Conservation (phyloP, 163 green algal species). For the Scenedesmus sp. region DNA sequence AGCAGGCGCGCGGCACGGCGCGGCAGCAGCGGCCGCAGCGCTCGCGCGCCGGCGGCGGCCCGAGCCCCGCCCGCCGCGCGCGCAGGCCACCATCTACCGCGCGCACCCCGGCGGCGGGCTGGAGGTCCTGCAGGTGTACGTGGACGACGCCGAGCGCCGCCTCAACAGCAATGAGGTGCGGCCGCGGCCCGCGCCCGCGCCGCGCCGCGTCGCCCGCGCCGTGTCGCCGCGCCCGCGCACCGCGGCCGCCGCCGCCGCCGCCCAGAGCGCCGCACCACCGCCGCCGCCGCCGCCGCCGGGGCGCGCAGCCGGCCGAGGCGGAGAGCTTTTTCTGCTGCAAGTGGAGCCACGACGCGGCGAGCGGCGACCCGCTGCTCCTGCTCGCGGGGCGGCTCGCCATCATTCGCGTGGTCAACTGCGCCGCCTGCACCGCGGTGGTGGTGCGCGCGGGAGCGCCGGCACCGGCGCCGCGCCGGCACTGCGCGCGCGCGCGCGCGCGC, state of each 20-base stretch:
- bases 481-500: too few relatives aligned
- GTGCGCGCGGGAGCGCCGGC: not conserved
- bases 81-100: constrained; percentile 78
- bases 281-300: not conserved
- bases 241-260: too few relatives aligned
- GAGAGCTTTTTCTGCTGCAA: constrained; percentile 83
- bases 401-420: constrained; percentile 65
- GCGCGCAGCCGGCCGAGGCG: constrained; percentile 8
- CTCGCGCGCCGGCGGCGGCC: too few relatives aligned
- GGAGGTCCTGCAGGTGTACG: constrained; percentile 74
- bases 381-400: constrained; percentile 76
- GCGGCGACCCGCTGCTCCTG: constrained; percentile 74
- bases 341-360: constrained; percentile 67
- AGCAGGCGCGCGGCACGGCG: constrained; percentile 55
- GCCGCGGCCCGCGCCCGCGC: too few relatives aligned
- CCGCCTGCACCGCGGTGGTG: not conserved
- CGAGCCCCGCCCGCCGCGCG: too few relatives aligned
- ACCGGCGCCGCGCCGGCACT: too few relatives aligned
- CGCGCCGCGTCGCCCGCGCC: too few relatives aligned
- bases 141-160: constrained; percentile 53
- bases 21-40: not conserved
- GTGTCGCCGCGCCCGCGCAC: too few relatives aligned
- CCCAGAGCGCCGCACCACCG: not conserved
- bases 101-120: constrained; percentile 58
- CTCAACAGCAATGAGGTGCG: not conserved